Base-by-base conservation (phyloP, 106 monocot species). In the Posidonia australis region DNA sequence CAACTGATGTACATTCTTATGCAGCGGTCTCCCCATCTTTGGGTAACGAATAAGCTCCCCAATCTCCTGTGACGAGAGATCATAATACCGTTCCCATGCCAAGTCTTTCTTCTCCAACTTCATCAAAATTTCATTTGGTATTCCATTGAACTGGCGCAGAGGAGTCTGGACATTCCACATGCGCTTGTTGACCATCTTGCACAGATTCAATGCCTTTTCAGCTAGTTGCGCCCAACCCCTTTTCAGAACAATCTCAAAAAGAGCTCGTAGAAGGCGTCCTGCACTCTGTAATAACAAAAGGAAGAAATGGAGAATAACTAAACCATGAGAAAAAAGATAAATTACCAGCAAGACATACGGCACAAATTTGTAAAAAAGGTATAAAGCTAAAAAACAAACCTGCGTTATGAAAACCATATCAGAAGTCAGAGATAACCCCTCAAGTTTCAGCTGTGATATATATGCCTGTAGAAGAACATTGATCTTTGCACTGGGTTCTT, bases 121-220 rank as follows among this genome's bases (percentile, higher is more conserved):
- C 91, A 87, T 91, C 55, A 98, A 53, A 42, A 98, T 91, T 61
- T 88, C 98, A 68, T 98, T 98, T 49, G 98, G 98, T 70, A 98
- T 87, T 24, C 87, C 87, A 63, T 22, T 29, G 59, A 98, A 98
- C 57, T 98, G 98, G 14, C 91, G 98, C 46, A 98, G 62, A 10
- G 98, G 98, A 19, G 87, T 91, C 59, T 98, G 98, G 10, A 98
- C 98, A 26, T 72, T 85, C 98, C 98, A 98, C 82, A 98, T 91
- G 23, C 83, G 82, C 71, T 87, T 98, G 75, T 98, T 85, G 46
- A 98, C 82, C 98, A 98, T 98, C 79, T 98, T 98, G 76, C 90
- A 98, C 46, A 98, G 63, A 70, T 82, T 91, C 72, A 91, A 63
- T 58, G 91, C 98, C 70, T 82, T 98, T 66, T 91, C 87, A 60